A percentile compares a stretch with the other conserved stretches of the same genome.
phyloP scores from a whole-genome alignment of 2,329 filamentous ascomycete species.

The Shiraia sp. region DNA sequence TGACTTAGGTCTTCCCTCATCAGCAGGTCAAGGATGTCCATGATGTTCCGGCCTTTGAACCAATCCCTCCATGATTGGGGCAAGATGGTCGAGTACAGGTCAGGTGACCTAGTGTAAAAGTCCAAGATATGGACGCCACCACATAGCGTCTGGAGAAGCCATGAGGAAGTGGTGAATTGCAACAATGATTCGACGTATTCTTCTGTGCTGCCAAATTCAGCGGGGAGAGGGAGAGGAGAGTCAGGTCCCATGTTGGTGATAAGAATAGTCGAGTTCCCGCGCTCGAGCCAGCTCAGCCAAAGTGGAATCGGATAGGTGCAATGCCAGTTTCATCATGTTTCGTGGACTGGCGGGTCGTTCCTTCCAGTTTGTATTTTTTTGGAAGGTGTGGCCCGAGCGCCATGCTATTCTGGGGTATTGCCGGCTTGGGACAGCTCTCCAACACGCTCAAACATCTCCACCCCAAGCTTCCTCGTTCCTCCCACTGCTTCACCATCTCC shows the following conservation, averaged over 20 bases:
- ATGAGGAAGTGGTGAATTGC: constrained; percentile 72
- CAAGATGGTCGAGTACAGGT: constrained; percentile 77
- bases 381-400: constrained; percentile 20
- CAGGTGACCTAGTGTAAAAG: constrained; percentile 85
- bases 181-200: constrained; percentile 80
- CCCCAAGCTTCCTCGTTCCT: constrained; percentile 1
- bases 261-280: background rate
- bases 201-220: constrained; percentile 71
- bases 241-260: constrained; percentile 51
- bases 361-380: constrained; percentile 14
- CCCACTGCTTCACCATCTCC: background rate
- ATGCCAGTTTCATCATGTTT: constrained; percentile 9
- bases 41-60: constrained; percentile 70
- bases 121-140: constrained; percentile 97
- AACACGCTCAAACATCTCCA: constrained; percentile 10
- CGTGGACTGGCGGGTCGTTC: constrained; percentile 15
- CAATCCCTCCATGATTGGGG: constrained; percentile 82
- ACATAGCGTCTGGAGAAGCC: constrained; percentile 84
- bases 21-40: constrained; percentile 78
- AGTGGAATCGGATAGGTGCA: background rate
- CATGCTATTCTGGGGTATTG: constrained; percentile 4
- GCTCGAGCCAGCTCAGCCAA: background rate
- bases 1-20: constrained; percentile 73
- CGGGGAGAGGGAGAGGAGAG: constrained; percentile 67
- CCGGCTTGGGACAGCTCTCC: constrained; percentile 11